A percentile compares a stretch with the other conserved stretches of the same genome.
Evolutionary conservation across 139 green algal species (phyloP).

Genomic region (Chlorella ohadii): DNA sequence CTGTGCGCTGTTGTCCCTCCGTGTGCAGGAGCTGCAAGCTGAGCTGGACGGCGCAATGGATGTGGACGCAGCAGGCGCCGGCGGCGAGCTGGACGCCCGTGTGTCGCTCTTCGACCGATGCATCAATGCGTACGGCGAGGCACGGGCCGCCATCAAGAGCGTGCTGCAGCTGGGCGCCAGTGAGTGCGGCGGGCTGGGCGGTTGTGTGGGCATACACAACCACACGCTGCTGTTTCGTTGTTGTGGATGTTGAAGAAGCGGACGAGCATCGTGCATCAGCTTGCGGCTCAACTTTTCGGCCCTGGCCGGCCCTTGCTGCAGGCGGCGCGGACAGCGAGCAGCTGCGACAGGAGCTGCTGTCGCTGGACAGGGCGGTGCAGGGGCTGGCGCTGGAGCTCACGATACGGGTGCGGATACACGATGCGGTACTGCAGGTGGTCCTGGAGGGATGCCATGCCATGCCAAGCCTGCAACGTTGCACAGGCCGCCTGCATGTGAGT

Average conservation of each 20-base stretch:
- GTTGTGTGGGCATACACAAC: too few species aligned
- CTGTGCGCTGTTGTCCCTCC: too few species aligned
- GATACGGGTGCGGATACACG: constrained; percentile 22
- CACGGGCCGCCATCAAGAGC: constrained; percentile 19
- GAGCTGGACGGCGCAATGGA: constrained; percentile 50
- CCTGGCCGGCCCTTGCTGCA: too few species aligned
- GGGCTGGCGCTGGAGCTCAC: constrained; percentile 69
- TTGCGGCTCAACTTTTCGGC: too few species aligned
- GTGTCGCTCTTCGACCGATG: constrained; percentile 72
- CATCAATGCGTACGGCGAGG: constrained; percentile 55
- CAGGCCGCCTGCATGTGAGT: too few species aligned
- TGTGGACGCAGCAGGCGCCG: constrained; percentile 13
- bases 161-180: constrained; percentile 40
- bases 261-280: too few species aligned
- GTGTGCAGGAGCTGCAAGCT: constrained; percentile 50
- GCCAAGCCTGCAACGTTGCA: too few species aligned
- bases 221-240: too few species aligned
- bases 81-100: constrained; percentile 46
- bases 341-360: constrained; percentile 36
- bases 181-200: not conserved
- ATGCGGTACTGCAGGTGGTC: too few species aligned
- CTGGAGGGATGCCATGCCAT: too few species aligned
- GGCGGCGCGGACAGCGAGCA: constrained; percentile 32
- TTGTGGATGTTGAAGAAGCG: too few species aligned
- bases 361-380: constrained; percentile 54